These are phyloP conservation scores for Pezicula radicicola DNA, from an alignment of 2,329 filamentous ascomycete genomes.

Conservation along the genomic window DNA sequence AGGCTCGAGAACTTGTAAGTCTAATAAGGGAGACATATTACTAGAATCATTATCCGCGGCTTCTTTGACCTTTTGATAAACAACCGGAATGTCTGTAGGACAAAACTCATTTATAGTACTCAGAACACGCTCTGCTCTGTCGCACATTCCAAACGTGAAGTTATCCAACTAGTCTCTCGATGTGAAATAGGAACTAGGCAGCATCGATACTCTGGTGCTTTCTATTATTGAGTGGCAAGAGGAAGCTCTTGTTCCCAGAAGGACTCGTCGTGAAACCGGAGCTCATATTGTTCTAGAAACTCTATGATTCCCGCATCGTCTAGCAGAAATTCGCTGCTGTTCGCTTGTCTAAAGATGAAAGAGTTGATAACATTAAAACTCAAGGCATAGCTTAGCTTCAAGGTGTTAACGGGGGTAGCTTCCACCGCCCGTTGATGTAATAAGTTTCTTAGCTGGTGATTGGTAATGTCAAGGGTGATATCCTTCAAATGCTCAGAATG, in stretches of 20 bases:
- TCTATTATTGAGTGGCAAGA: neutral
- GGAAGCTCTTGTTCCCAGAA: neutral
- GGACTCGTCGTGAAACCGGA: neutral
- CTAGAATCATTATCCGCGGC: neutral
- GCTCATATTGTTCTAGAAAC: neutral
- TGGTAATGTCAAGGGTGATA: neutral
- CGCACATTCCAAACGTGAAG: neutral
- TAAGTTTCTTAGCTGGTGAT: neutral
- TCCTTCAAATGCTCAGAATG: neutral
- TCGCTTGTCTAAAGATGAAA: neutral
- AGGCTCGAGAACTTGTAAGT: too few relatives aligned
- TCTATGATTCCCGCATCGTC: neutral
- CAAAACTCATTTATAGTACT: neutral
- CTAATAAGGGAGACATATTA: neutral
- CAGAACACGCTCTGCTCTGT: neutral
- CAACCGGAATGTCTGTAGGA: neutral
- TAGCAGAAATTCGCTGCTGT: neutral
- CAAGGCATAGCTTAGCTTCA: neutral
- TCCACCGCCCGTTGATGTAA: neutral
- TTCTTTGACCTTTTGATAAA: neutral
- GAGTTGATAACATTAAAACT: neutral
- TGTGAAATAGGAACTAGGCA: neutral
- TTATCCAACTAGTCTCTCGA: neutral
- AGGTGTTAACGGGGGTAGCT: neutral
- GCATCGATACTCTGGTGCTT: neutral